Evolutionary conservation across 306 rosid genomes (phyloP).

Genomic region (Cucumis melo): DNA sequence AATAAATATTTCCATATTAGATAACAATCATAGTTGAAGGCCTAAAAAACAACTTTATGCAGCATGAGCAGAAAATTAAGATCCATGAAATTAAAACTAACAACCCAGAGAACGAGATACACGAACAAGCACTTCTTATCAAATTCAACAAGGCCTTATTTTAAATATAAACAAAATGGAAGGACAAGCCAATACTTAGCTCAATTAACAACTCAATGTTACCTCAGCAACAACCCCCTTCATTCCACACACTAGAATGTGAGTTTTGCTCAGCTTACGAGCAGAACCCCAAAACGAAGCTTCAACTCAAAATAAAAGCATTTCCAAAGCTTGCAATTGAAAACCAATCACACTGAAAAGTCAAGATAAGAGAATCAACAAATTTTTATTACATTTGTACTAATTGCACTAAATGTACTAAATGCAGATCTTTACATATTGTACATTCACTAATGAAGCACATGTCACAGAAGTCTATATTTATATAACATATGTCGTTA

Average conservation of each 20-base stretch:
- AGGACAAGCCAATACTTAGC: not conserved
- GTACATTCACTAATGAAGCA: too few relatives aligned
- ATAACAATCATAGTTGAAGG: not conserved
- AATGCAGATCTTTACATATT: too few relatives aligned
- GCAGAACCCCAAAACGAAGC: conserved; percentile 5
- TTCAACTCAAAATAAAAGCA: not conserved
- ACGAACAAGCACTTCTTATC: not conserved
- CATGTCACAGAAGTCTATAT: too few relatives aligned
- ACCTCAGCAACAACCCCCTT: conserved; percentile 90
- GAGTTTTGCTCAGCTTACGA: conserved; percentile 85
- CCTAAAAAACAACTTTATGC: not conserved
- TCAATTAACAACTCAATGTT: not conserved
- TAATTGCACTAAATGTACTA: too few relatives aligned
- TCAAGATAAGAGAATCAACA: not conserved
- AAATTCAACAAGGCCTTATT: not conserved
- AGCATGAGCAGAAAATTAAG: not conserved
- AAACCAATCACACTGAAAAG: not conserved
- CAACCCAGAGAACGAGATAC: conserved; percentile 4
- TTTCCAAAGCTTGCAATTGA: not conserved
- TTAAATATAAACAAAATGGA: not conserved
- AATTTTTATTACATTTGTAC: too few relatives aligned
- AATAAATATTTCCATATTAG: too few relatives aligned
- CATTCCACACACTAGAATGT: conserved; percentile 72
- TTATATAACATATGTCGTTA: too few relatives aligned
- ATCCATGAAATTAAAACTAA: too few relatives aligned